A percentile compares a stretch with the other conserved stretches of the same genome.
Conservation (phyloP, 139 green algal genomes). For the Protoeuglena noctilucae region DNA sequence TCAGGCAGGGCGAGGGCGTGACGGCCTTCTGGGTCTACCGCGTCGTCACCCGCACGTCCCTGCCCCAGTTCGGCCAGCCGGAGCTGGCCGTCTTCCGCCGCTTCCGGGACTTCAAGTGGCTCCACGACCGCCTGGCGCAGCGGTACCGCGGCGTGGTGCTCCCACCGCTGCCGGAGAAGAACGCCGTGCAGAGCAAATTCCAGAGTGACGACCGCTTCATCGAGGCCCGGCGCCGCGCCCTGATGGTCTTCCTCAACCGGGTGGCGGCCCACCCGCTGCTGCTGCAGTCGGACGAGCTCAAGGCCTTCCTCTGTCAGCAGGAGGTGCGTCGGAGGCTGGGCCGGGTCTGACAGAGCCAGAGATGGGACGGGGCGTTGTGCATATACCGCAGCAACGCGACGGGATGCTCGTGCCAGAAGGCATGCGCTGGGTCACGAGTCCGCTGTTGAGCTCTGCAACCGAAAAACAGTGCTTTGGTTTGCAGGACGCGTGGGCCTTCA, state of each 20-base stretch:
- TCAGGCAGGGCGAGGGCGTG: conserved; percentile 81
- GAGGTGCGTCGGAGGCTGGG: neutral
- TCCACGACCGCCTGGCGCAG: conserved; percentile 45
- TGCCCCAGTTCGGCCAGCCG: conserved; percentile 21
- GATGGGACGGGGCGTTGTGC: conserved; percentile 32
- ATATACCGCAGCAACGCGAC: conserved; percentile 35
- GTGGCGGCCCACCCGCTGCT: neutral
- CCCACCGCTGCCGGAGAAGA: conserved; percentile 80
- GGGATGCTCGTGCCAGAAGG: conserved; percentile 58
- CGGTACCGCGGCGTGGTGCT: conserved; percentile 57
- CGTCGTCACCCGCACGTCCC: conserved; percentile 27
- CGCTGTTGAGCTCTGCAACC: no score
- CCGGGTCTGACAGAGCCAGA: no score
- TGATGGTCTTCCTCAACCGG: conserved; percentile 22
- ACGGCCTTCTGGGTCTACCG: conserved; percentile 54
- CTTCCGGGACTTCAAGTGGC: conserved; percentile 83
- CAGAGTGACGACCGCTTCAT: conserved; percentile 80
- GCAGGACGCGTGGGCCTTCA: conserved; percentile 62
- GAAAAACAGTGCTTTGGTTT: no score
- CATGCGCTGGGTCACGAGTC: no score
- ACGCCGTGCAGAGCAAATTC: conserved; percentile 78
- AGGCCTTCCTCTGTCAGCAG: neutral
- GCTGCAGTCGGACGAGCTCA: conserved; percentile 1
- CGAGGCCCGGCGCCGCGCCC: conserved; percentile 50
- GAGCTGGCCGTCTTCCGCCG: conserved; percentile 60